phyloP scores from a whole-genome alignment of 2,329 filamentous ascomycete species.

The Trichoderma asperellum region DNA sequence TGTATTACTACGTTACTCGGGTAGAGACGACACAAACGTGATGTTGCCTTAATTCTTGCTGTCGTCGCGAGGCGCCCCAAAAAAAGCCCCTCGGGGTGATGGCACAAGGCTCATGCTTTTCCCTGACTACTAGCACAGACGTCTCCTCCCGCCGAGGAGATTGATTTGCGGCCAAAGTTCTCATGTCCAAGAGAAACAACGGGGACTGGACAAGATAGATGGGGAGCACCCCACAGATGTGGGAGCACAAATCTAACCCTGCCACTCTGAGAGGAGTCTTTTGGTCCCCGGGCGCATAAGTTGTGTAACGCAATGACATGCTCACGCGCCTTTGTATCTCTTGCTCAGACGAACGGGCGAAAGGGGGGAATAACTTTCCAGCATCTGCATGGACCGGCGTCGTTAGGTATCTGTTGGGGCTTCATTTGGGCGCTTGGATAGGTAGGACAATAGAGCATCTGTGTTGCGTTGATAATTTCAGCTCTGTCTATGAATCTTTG shows the following conservation, averaged over 20 bases:
- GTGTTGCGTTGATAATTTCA: neutral
- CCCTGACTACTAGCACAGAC: neutral
- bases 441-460: neutral
- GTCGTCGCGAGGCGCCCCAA: neutral
- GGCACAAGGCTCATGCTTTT: neutral
- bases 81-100: neutral
- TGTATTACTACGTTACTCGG: neutral
- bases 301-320: conserved; percentile 16
- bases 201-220: neutral
- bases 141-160: neutral
- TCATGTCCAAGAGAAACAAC: neutral
- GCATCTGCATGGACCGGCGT: neutral
- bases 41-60: neutral
- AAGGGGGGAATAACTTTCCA: neutral
- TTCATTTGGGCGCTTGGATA: neutral
- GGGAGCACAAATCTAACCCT: conserved; percentile 14
- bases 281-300: conserved; percentile 14
- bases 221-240: conserved; percentile 4
- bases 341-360: neutral
- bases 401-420: neutral
- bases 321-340: neutral
- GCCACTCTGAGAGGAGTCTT: neutral
- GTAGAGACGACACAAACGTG: neutral
- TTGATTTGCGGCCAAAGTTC: neutral
- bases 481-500: neutral